A percentile compares a stretch with the other conserved stretches of the same genome.
phyloP scores from a whole-genome alignment of 306 rosid species.

The Quercus dentata region DNA sequence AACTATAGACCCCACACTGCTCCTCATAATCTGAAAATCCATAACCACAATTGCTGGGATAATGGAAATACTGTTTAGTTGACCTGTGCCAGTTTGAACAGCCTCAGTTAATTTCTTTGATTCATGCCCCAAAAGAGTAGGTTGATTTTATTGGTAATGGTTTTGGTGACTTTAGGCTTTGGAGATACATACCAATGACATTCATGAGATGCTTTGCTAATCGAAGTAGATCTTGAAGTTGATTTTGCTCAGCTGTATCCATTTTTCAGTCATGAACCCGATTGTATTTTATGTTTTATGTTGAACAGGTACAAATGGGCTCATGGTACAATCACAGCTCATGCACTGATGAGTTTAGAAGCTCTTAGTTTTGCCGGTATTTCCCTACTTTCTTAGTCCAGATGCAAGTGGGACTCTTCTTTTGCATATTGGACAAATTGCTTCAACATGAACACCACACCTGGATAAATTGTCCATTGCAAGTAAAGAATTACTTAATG shows the following conservation, averaged over 20 bases:
- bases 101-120: background rate
- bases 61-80: too few relatives aligned
- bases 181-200: background rate
- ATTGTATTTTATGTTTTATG: background rate
- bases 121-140: background rate
- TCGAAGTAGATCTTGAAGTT: background rate
- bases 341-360: slow-evolving; percentile 84
- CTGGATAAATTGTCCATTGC: too few relatives aligned
- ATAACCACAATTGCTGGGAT: too few relatives aligned
- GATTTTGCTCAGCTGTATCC: background rate
- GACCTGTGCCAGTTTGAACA: too few relatives aligned
- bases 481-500: too few relatives aligned
- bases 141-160: background rate
- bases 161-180: background rate
- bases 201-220: background rate
- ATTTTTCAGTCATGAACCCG: background rate
- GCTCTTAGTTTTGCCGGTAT: slow-evolving; percentile 50
- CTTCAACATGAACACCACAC: too few relatives aligned
- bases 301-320: slow-evolving; percentile 79
- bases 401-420: too few relatives aligned
- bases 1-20: too few relatives aligned
- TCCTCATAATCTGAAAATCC: too few relatives aligned
- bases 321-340: slow-evolving; percentile 66
- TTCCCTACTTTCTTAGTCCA: background rate
- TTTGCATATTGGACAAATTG: too few relatives aligned